A percentile compares a stretch with the other conserved stretches of the same genome.
Conservation (phyloP, 306 rosid species). For the Ceratonia siliqua region DNA sequence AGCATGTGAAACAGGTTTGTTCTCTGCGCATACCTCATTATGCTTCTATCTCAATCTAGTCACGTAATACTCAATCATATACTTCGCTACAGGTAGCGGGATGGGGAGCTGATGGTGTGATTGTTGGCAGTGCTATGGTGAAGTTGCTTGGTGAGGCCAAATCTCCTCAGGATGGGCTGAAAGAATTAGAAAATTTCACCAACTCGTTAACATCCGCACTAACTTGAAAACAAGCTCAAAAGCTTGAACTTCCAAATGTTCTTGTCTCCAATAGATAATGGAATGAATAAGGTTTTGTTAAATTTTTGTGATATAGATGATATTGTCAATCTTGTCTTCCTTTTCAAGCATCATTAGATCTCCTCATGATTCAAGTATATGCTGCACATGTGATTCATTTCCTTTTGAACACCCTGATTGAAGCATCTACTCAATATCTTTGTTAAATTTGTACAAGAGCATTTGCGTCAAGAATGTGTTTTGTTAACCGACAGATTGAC, state of each 20-base stretch:
- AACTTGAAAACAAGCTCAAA: conserved; percentile 32
- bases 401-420: not conserved
- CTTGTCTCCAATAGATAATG: conserved; percentile 25
- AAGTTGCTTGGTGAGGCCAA: conserved; percentile 79
- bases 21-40: not conserved
- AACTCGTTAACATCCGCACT: conserved; percentile 66
- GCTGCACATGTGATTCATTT: not conserved
- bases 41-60: conserved; percentile 22
- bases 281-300: conserved; percentile 5
- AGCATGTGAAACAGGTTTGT: conserved; percentile 83
- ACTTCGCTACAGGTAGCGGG: conserved; percentile 56
- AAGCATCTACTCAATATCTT: not conserved
- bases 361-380: conserved; percentile 14
- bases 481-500: no score
- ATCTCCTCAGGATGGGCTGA: conserved; percentile 81
- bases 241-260: conserved; percentile 1
- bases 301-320: not conserved
- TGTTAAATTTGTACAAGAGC: not conserved
- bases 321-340: not conserved
- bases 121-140: conserved; percentile 93
- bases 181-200: conserved; percentile 63
- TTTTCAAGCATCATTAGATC: not conserved
- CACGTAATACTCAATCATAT: not conserved
- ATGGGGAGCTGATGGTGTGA: conserved; percentile 98
- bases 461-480: not conserved